Base-by-base conservation (phyloP, 306 rosid species). In the Notholithocarpus densiflorus region DNA sequence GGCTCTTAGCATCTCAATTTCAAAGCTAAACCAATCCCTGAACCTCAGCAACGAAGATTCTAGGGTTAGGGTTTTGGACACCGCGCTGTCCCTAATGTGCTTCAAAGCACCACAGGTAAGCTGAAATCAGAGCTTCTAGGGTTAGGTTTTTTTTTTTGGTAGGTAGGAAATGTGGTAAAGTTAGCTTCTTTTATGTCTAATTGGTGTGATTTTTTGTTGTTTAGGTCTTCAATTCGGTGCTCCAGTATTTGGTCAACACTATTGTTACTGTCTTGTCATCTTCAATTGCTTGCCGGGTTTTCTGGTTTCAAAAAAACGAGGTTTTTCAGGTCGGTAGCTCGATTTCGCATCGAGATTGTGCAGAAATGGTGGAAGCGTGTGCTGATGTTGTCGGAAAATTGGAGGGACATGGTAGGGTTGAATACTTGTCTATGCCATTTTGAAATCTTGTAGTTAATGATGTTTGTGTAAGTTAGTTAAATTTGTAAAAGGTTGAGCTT, bases 81-180 rank as follows among this genome's bases (percentile, higher is more conserved):
- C 82, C 2, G 86, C 71, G 29, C 81, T 85, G 23, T 85, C 88
- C 76, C 81, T 82, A 13, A 85, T 85, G 88, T 82, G 86, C 74
- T 75, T 85, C 82, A 75, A 72, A 52, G 84, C 82, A 1, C 88
- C 88, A 4, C 74, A 79, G 86, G 86, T 85, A 13, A 77, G 19
- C 19, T 60, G 26, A 54, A 48, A 19, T 34, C 52, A 12, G 12
- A 66, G 52, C 20, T 71, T 56, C 59, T 26, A 29, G 59, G 51
- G 2, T 68, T 11, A 2, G 19, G 14, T 5, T n/a, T 43, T 71
- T 71, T 54, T 48, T 45, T 1, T 71, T 70, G 0, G 52, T 48
- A 2, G 4, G 52, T 6, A 29, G 13, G 17, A 37, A 27, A 10
- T 53, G 56, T 24, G 61, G 11, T 17, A 9, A 13, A 15, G 57